Evolutionary conservation across 345 rosid genomes (phyloP).

Genomic region (Dovyalis caffra): DNA sequence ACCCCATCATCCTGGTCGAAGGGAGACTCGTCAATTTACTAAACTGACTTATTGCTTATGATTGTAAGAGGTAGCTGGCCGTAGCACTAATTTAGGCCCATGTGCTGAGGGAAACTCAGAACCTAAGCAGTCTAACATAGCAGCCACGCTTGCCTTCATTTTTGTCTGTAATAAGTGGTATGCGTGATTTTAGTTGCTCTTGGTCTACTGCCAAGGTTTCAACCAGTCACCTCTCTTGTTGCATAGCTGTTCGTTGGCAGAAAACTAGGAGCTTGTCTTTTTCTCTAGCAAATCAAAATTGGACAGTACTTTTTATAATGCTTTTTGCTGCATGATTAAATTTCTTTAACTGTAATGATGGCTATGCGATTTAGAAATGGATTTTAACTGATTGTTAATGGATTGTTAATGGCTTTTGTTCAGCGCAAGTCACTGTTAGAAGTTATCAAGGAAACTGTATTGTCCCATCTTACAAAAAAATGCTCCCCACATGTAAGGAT

Average conservation of each 20-base stretch:
- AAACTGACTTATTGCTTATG: not conserved
- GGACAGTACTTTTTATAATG: not conserved
- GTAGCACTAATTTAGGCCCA: not conserved
- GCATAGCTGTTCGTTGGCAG: not conserved
- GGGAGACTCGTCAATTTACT: not conserved
- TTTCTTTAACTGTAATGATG: not conserved
- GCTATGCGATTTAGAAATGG: conserved; percentile 4
- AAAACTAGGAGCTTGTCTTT: not conserved
- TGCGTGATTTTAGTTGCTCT: not conserved
- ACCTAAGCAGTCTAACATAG: not conserved
- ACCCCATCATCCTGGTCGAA: too few relatives aligned
- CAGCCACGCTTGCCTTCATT: too few relatives aligned
- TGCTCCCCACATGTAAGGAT: conserved; percentile 83
- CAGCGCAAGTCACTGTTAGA: conserved; percentile 77
- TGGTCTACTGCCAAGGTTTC: not conserved
- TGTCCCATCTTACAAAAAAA: conserved; percentile 78
- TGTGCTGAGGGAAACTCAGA: not conserved
- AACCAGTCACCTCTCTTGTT: not conserved
- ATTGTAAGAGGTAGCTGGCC: not conserved
- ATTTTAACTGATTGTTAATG: conserved; percentile 20
- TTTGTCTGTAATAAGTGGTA: not conserved
- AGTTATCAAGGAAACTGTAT: conserved; percentile 90
- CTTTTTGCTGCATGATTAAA: not conserved
- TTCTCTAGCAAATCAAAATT: not conserved
- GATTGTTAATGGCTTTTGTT: too few relatives aligned